Evolutionary conservation across 495 filamentous ascomycete species (phyloP).

Genomic region (Penicillium cinerascens): DNA sequence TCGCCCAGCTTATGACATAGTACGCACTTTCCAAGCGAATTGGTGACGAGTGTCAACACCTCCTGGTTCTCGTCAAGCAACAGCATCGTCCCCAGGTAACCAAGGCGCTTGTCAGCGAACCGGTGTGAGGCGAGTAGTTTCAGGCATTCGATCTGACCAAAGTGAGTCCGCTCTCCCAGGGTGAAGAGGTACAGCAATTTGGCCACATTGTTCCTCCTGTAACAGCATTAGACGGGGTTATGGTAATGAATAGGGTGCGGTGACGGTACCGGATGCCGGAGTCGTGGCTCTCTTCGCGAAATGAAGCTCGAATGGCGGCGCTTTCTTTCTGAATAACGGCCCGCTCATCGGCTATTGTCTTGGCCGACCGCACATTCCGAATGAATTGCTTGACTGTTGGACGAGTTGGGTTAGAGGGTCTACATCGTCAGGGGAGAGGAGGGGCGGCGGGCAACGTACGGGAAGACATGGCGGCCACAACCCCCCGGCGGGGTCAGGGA

Average conservation of each 20-base stretch:
- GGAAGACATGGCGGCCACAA: slow-evolving; percentile 61
- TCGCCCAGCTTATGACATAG: background rate
- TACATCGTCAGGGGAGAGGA: slow-evolving; percentile 30
- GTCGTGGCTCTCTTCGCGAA: slow-evolving; percentile 92
- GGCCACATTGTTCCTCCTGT: slow-evolving; percentile 96
- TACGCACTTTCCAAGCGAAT: slow-evolving; percentile 89
- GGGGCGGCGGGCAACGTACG: slow-evolving; percentile 48
- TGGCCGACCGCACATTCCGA: slow-evolving; percentile 94
- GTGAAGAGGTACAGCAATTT: slow-evolving; percentile 98
- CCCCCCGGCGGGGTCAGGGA: slow-evolving; percentile 35
- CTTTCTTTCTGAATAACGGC: slow-evolving; percentile 99
- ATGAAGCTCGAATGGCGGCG: slow-evolving; percentile 92
- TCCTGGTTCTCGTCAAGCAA: slow-evolving; percentile 98
- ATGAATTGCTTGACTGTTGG: slow-evolving; percentile 96
- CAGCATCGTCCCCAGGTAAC: slow-evolving; percentile 94
- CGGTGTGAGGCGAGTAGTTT: slow-evolving; percentile 94
- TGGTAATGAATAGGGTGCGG: slow-evolving; percentile 5
- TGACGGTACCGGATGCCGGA: slow-evolving; percentile 67
- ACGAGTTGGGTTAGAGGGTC: slow-evolving; percentile 11
- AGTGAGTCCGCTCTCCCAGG: slow-evolving; percentile 96
- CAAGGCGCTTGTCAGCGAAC: slow-evolving; percentile 95
- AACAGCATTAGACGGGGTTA: slow-evolving; percentile 22
- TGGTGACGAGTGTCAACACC: slow-evolving; percentile 93
- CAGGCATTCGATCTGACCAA: slow-evolving; percentile 98
- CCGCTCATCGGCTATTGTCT: slow-evolving; percentile 97